These are phyloP conservation scores for Curvularia sp. DNA, from an alignment of 2,329 filamentous ascomycete genomes.

Conservation along the genomic window DNA sequence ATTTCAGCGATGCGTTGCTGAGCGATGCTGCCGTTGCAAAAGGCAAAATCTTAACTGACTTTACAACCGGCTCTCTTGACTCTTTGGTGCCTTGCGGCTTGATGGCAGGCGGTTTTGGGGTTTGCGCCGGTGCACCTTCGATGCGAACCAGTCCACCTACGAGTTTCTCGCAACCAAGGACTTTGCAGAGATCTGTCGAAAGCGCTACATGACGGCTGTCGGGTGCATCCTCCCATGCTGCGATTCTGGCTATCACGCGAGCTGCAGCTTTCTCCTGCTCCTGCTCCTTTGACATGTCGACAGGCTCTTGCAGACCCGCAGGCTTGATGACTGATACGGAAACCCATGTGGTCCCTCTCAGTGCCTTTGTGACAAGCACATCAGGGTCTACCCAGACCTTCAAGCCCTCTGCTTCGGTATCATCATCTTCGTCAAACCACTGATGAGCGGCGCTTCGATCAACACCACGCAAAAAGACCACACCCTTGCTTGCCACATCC, in stretches of 20 bases:
- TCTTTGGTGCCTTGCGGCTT: constrained; percentile 46
- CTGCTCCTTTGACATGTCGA: constrained; percentile 74
- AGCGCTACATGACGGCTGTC: constrained; percentile 80
- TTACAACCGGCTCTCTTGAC: constrained; percentile 59
- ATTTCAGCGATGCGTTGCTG: constrained; percentile 72
- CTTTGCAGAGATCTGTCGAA: constrained; percentile 76
- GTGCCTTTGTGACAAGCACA: constrained; percentile 71
- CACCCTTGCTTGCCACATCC: constrained; percentile 68
- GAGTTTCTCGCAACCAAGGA: constrained; percentile 73
- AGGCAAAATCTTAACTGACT: constrained; percentile 78
- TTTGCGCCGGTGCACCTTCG: constrained; percentile 77
- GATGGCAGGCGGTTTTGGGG: constrained; percentile 66
- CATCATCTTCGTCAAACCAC: constrained; percentile 76
- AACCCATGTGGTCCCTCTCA: constrained; percentile 79
- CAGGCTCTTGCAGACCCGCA: constrained; percentile 72
- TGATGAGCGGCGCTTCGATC: constrained; percentile 73
- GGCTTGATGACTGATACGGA: constrained; percentile 87
- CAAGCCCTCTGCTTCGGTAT: constrained; percentile 60
- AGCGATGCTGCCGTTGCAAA: constrained; percentile 68
- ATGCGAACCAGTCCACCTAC: constrained; percentile 88
- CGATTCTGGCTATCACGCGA: constrained; percentile 77
- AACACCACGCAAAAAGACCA: constrained; percentile 80
- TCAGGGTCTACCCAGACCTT: constrained; percentile 88
- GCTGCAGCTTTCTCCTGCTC: constrained; percentile 64
- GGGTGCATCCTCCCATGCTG: constrained; percentile 84